phyloP scores from a whole-genome alignment of 2,329 filamentous ascomycete species.

The Aspergillus fructus region DNA sequence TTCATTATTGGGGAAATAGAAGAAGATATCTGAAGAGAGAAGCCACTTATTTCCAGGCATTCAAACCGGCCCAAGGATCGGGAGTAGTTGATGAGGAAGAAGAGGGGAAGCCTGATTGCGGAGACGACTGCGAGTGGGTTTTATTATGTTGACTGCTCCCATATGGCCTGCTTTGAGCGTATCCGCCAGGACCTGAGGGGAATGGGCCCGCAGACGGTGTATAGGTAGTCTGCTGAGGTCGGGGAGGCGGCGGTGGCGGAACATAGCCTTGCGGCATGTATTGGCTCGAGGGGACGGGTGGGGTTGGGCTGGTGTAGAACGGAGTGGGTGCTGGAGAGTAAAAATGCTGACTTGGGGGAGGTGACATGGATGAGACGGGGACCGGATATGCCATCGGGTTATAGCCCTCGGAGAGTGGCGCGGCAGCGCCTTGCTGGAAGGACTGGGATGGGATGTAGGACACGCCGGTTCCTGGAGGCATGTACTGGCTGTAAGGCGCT shows the following conservation, averaged over 20 bases:
- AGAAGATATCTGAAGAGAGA: neutral
- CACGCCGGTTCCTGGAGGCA: conserved; percentile 23
- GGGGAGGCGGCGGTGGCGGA: conserved; percentile 66
- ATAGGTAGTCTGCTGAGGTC: conserved; percentile 54
- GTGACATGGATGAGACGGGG: conserved; percentile 37
- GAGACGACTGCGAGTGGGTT: conserved; percentile 35
- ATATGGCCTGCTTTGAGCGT: conserved; percentile 51
- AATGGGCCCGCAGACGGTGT: conserved; percentile 53
- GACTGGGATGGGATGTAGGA: conserved; percentile 31
- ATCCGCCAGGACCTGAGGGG: conserved; percentile 54
- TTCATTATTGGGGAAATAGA: conserved; percentile 6
- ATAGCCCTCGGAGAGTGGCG: conserved; percentile 45
- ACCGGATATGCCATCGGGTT: conserved; percentile 54
- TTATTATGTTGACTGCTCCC: conserved; percentile 37
- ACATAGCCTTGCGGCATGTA: conserved; percentile 64
- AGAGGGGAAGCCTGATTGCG: conserved; percentile 22
- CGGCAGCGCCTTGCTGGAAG: conserved; percentile 44
- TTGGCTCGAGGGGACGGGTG: conserved; percentile 39
- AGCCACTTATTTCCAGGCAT: conserved; percentile 60
- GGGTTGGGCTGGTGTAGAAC: conserved; percentile 38
- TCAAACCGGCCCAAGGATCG: conserved; percentile 71
- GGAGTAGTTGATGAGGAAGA: conserved; percentile 31
- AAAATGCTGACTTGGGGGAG: conserved; percentile 43
- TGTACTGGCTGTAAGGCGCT: conserved; percentile 38
- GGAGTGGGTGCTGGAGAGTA: conserved; percentile 36